Base-by-base conservation (phyloP, 148 eudicot genomes). In the Linanthus parryae region DNA sequence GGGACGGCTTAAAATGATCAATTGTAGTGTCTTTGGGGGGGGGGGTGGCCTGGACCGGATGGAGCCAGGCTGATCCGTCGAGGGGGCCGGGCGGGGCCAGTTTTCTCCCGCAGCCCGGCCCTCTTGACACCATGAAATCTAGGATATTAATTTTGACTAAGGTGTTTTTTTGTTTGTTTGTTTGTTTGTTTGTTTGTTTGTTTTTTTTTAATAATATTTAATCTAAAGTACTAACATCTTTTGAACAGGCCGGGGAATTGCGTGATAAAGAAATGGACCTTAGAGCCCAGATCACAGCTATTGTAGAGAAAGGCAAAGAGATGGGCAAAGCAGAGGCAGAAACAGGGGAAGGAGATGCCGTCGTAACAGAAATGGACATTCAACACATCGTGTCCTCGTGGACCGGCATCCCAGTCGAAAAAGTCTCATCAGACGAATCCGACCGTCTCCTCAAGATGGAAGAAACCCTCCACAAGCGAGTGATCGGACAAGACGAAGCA, bases 401-500 rank as follows among this genome's bases (percentile, higher is more conserved):
- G 97, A 89, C 97, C 8, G 95, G 97, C 31, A 80, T 89, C 44
- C 97, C 97, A 4, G 94, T 89, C 13, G 87, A 79, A 52, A 89
- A 89, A 61, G 94, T 89, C 2, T 84, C 90, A 0, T 64, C 79
- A 4, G 95, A 89, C 45, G 97, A 89, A 51, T 89, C 97, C 8
- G 80, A 82, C 27, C 97, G 97, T 55, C 95, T 89, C 39, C 79
- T 85, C 27, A 85, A 89, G 56, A 82, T 89, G 95, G 97, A 89
- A 59, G 84, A 79, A 55, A 85, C 88, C 1, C 95, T 90, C 58
- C 97, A 90, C 51, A 69, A 45, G 4, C 67, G 95, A 57, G 68
- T 90, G 45, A 72, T 90, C 15, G 97, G 97, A 36, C 97, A 90
- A 59, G 97, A 90, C 51, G 97, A 90, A 71, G 97, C 97, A 3